Conservation (phyloP, 2,329 filamentous ascomycete genomes). For the Nemania serpens region DNA sequence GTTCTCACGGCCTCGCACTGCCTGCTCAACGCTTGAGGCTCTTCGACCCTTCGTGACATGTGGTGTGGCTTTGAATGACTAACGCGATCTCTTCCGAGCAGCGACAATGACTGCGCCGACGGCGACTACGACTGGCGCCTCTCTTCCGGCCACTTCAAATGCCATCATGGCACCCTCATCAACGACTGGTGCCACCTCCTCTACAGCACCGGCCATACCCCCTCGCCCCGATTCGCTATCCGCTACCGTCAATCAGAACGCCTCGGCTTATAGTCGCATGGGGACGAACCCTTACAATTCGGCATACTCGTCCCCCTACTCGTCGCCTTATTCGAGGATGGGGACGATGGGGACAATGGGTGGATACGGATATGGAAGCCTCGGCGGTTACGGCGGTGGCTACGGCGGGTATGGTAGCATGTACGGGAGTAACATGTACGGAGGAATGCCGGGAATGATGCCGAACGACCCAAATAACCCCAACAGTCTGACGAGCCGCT, state of each 20-base stretch:
- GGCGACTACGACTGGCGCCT: constrained; percentile 48
- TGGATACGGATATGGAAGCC: constrained; percentile 48
- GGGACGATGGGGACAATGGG: constrained; percentile 43
- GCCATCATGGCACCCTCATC: constrained; percentile 47
- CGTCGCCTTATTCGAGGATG: constrained; percentile 44
- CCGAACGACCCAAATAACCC: constrained; percentile 77
- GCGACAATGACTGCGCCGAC: constrained; percentile 44
- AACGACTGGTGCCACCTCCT: constrained; percentile 35
- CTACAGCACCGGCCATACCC: constrained; percentile 71
- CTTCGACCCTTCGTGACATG: background rate
- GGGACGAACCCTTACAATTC: constrained; percentile 56
- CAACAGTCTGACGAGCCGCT: constrained; percentile 92
- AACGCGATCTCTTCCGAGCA: constrained; percentile 42
- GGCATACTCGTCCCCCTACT: constrained; percentile 59
- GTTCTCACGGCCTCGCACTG: background rate
- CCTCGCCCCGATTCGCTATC: constrained; percentile 79
- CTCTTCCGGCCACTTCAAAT: constrained; percentile 48
- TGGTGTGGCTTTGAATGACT: background rate
- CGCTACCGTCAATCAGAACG: constrained; percentile 83
- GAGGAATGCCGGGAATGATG: constrained; percentile 52
- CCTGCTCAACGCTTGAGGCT: constrained; percentile 14
- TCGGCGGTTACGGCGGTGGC: constrained; percentile 51
- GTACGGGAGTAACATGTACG: constrained; percentile 45
- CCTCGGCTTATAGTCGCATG: constrained; percentile 74
- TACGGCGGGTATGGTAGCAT: constrained; percentile 49